Percentiles rank a stretch among this genome's conserved stretches.
phyloP scores from a whole-genome alignment of 225 moss, liverwort and hornwort species.

The Pseudoscleropodium purum region DNA sequence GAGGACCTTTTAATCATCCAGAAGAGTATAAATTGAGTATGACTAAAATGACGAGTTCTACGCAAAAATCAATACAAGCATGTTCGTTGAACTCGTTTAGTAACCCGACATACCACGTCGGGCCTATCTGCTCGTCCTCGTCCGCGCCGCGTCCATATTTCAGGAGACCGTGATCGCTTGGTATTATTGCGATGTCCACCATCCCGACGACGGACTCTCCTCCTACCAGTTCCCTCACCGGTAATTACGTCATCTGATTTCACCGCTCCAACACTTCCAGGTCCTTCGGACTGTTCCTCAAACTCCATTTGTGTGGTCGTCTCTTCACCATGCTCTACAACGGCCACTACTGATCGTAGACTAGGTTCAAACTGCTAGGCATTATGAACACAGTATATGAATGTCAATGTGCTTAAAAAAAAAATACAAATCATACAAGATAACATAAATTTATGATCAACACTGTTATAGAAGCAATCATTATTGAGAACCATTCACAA shows the following conservation, averaged over 20 bases:
- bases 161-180: constrained; percentile 66
- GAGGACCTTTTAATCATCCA: neutral
- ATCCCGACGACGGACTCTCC: constrained; percentile 41
- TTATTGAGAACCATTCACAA: neutral
- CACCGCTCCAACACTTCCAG: neutral
- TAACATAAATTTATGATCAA: neutral
- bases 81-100: neutral
- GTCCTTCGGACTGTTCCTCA: constrained; percentile 16
- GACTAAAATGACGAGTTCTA: neutral
- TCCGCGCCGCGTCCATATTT: constrained; percentile 73
- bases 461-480: neutral
- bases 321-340: constrained; percentile 28
- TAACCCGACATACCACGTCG: constrained; percentile 24
- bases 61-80: neutral
- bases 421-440: neutral
- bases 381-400: neutral
- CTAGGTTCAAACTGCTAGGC: constrained; percentile 32
- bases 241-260: constrained; percentile 9
- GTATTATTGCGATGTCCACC: constrained; percentile 22
- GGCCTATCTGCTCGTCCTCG: constrained; percentile 57
- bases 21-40: neutral
- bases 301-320: constrained; percentile 20
- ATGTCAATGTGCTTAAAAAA: neutral
- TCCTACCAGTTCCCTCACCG: constrained; percentile 15
- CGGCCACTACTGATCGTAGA: constrained; percentile 45